Base-by-base conservation (phyloP, 306 rosid species). In the Senna siamea region DNA sequence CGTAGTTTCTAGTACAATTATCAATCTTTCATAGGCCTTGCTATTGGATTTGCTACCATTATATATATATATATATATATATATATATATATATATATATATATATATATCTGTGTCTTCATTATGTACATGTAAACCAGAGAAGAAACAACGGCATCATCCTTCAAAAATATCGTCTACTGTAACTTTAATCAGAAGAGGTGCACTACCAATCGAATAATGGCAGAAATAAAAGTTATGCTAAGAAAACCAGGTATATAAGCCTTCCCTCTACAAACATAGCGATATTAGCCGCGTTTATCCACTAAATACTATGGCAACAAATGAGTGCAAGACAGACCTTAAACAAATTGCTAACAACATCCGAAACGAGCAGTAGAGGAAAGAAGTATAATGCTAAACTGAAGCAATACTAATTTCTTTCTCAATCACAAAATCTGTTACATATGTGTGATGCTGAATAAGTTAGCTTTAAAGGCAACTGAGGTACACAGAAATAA, bases 381-480 rank as follows among this genome's bases (percentile, higher is more conserved):
- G 14, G 30, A 56, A 46, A 44, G 50, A 65, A 64, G 76, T 68
- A 43, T 54, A 75, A 65, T 58, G 63, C 20, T 19, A 70, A 59
- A 10, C 61, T 56, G 32, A 52, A 65, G 18, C 23, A 67, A 72
- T 59, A 76, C 79, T 75, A 62, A 69, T 53, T 74, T 77, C 85
- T 73, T 78, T 15, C 62, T 75, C 69, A 58, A 79, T 71, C 78
- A 73, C 76, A 78, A 86, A 75, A 74, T 77, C 84, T 69, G 83
- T 84, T 92, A 89, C 80, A 89, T 15, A 43, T 26, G 80, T 60
- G 77, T 70, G 79, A 47, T 59, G 80, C 76, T 35, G 73, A 83
- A 82, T 43, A 79, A 81, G 88, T 83, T 84, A 88, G 89, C 82
- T 78, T 69, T 61, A 26, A 70, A 78, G 78, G 84, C 68, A 70